Base-by-base conservation (phyloP, 495 filamentous ascomycete genomes). In the Neurospora sp. region DNA sequence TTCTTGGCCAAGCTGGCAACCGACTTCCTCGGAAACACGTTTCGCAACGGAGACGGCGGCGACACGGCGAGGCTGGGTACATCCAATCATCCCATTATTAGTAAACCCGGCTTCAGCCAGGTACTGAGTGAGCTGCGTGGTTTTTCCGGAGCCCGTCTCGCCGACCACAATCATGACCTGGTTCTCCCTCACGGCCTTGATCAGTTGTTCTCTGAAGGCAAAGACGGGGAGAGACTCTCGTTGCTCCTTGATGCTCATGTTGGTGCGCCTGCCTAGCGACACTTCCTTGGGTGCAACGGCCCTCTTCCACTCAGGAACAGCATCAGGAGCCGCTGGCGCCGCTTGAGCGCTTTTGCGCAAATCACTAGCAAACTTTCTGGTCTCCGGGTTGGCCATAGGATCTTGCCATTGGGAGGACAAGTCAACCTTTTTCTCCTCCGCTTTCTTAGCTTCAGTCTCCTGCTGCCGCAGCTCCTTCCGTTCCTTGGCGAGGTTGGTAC, bases 41-140 rank as follows among this genome's bases (percentile, higher is more conserved):
- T 97, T 95, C 11, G 96, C 96, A 27, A 99, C 96, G 20, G 93
- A 96, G 90, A 98, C 97, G 20, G 96, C 96, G 46, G 96, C 96
- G 3, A 99, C 96, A 85, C 96, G 93, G 75, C 96, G 92, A 49
- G 96, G 96, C 76, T 99, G 96, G 4, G 96, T 99, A 80, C 96
- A 99, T 27, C 96, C 96, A 76, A 99, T 97, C 78, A 97, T 94
- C 46, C 96, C 96, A 73, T 91, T 84, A 75, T 96, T 93, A 8
- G 90, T 92, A 78, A 94, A 98, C 2, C 96, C 96, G 70, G 88
- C 95, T 80, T 99, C 96, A 16, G 94, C 94, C 3, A 99, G 86
- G 75, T 94, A 99, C 77, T 99, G 96, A 0, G 96, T 97, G 39
- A 99, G 77, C 80, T 99, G 96, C 0, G 96, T 99, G 1, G 96